Conservation (phyloP, 108 stramenopile genomes). For the Phaeodactylum tricornutum region DNA sequence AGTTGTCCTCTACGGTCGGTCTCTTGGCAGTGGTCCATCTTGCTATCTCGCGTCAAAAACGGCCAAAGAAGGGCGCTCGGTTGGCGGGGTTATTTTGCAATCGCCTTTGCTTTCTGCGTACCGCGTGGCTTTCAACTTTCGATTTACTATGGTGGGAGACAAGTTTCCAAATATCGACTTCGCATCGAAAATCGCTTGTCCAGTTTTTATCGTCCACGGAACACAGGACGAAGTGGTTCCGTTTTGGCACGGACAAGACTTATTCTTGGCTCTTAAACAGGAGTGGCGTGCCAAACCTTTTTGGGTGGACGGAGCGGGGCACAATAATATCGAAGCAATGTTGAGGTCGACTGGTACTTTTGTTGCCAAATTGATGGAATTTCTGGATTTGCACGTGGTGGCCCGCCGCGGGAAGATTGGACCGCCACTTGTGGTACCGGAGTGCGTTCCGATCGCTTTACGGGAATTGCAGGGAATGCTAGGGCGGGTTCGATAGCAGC, state of each 20-base stretch:
- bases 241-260: conserved; percentile 90
- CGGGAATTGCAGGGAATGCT: no score
- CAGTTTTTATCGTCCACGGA: conserved; percentile 89
- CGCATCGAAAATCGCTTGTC: conserved; percentile 69
- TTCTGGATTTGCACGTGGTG: conserved; percentile 70
- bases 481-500: no score
- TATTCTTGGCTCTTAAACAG: conserved; percentile 79
- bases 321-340: conserved; percentile 90
- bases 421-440: conserved; percentile 52
- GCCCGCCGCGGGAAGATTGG: conserved; percentile 55
- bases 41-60: conserved; percentile 89
- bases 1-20: conserved; percentile 86
- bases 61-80: conserved; percentile 22
- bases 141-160: conserved; percentile 80
- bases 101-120: conserved; percentile 60
- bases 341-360: conserved; percentile 69
- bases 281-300: conserved; percentile 85
- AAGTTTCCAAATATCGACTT: conserved; percentile 90
- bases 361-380: conserved; percentile 73
- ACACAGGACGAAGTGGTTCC: conserved; percentile 93
- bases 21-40: conserved; percentile 87
- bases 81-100: conserved; percentile 29
- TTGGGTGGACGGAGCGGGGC: conserved; percentile 87
- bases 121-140: conserved; percentile 87
- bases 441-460: conserved; percentile 51